These are phyloP conservation scores for Colletotrichum zoysiae DNA, from an alignment of 2,329 filamentous ascomycete species.

Conservation along the genomic window DNA sequence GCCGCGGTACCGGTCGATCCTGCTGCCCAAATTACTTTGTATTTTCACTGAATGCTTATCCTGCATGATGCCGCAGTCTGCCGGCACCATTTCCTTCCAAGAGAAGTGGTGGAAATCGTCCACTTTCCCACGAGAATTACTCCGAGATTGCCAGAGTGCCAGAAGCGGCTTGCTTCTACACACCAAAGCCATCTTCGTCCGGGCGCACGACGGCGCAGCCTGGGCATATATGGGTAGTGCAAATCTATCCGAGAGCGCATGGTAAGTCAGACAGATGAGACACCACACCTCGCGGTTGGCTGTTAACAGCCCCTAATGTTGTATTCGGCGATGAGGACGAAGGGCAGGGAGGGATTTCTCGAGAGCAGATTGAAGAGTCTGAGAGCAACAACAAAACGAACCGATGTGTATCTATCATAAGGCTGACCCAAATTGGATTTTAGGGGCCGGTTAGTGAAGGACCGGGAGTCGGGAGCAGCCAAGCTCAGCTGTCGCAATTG, in stretches of 20 bases:
- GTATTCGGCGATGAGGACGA: slow-evolving; percentile 6
- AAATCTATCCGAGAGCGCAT: slow-evolving; percentile 93
- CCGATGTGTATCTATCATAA: slow-evolving; percentile 33
- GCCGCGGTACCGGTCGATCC: slow-evolving; percentile 35
- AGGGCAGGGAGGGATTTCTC: not conserved
- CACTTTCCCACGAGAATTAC: slow-evolving; percentile 77
- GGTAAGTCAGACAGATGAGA: slow-evolving; percentile 66
- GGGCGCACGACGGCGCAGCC: slow-evolving; percentile 51
- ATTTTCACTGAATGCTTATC: slow-evolving; percentile 28
- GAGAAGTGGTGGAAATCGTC: slow-evolving; percentile 77
- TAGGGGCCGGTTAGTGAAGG: slow-evolving; percentile 83
- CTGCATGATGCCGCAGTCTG: slow-evolving; percentile 60
- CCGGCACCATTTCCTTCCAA: slow-evolving; percentile 86
- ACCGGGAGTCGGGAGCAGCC: slow-evolving; percentile 73
- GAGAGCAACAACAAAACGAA: slow-evolving; percentile 22
- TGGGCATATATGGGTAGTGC: slow-evolving; percentile 93
- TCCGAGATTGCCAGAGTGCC: slow-evolving; percentile 82
- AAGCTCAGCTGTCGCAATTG: slow-evolving; percentile 92
- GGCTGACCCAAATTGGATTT: slow-evolving; percentile 36
- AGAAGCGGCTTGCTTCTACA: slow-evolving; percentile 84
- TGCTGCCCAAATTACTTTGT: slow-evolving; percentile 22
- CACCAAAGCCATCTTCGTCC: slow-evolving; percentile 79
- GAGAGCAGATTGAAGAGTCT: slow-evolving; percentile 1
- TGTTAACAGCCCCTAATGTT: not conserved
- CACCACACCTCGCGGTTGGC: slow-evolving; percentile 43